Base-by-base conservation (phyloP, 306 rosid genomes). In the Canavalia gladiata region DNA sequence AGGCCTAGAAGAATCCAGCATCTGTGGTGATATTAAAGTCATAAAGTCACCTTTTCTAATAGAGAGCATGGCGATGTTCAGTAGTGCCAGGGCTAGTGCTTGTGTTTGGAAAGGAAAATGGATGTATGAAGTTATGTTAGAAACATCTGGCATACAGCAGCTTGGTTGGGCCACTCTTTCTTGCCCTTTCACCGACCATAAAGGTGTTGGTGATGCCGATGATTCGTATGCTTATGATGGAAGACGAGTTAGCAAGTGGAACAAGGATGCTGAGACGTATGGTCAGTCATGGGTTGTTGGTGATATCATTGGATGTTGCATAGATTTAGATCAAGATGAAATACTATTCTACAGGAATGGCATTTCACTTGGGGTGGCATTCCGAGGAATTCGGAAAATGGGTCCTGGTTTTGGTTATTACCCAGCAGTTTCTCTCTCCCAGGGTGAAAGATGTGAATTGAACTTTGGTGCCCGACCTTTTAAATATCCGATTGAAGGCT, bases 161-260 rank as follows among this genome's bases (percentile, higher is more conserved):
- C 90, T 95, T 86, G 99, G 99, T 63, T 95, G 99, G 99, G 98
- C 97, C 39, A 93, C 98, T 82, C 77, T 88, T 86, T 89, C 97
- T 76, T 95, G 94, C 74, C 98, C 94, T 74, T 95, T 95, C 84
- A 90, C 94, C 62, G 92, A 93, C 60, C 94, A 92, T 25, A 84
- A 93, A 89, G 99, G 97, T 83, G 99, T 95, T 50, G 99, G 99
- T 52, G 99, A 95, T 78, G 92, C 92, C 6, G 97, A 90, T 8
- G 99, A 92, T 87, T 95, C 98, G 0, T 95, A 95, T 81, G 99
- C 99, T n/a, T 95, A 90, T 85, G 99, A 95, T 85, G 99, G 99
- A 77, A 90, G 89, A 79, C 93, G 98, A 81, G 93, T 90, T 77
- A 89, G 84, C 74, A 95, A 95, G 88, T 93, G 98, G 99, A 95